These are phyloP conservation scores for Castanospermum australe DNA, from an alignment of 306 rosid genomes.

Conservation along the genomic window DNA sequence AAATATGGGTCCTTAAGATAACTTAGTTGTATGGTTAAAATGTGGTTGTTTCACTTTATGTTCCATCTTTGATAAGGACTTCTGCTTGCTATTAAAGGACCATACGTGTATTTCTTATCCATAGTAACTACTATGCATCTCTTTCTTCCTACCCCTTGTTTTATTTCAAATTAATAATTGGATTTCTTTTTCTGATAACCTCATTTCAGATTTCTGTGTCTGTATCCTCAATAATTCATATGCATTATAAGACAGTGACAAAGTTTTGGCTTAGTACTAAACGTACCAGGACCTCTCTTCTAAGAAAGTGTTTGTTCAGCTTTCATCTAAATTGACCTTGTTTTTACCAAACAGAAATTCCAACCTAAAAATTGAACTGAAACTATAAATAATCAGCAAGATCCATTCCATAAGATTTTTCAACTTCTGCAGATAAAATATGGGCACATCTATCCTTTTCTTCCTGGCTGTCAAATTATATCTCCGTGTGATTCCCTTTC, in stretches of 20 bases:
- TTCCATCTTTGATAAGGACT: conserved; percentile 26
- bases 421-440: conserved; percentile 9
- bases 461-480: conserved; percentile 34
- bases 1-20: conserved; percentile 1
- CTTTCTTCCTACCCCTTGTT: not conserved
- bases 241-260: not conserved
- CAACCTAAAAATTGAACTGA: not conserved
- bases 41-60: conserved; percentile 13
- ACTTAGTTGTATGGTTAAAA: conserved; percentile 21
- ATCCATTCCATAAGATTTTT: conserved; percentile 20
- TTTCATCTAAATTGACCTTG: conserved; percentile 3
- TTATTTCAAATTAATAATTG: not conserved
- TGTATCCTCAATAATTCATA: not conserved
- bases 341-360: not conserved
- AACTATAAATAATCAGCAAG: not conserved
- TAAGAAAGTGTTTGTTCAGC: not conserved
- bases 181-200: not conserved
- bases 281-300: not conserved
- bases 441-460: conserved; percentile 37
- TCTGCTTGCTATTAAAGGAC: conserved; percentile 39
- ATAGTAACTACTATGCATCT: conserved; percentile 26
- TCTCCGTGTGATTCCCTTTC: conserved; percentile 37
- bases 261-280: not conserved
- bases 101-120: conserved; percentile 48
- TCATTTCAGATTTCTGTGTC: not conserved